Evolutionary conservation across 495 filamentous ascomycete species (phyloP), one percentile per base, ranked within the genome.

Genomic region (Letharia lupina): DNA sequence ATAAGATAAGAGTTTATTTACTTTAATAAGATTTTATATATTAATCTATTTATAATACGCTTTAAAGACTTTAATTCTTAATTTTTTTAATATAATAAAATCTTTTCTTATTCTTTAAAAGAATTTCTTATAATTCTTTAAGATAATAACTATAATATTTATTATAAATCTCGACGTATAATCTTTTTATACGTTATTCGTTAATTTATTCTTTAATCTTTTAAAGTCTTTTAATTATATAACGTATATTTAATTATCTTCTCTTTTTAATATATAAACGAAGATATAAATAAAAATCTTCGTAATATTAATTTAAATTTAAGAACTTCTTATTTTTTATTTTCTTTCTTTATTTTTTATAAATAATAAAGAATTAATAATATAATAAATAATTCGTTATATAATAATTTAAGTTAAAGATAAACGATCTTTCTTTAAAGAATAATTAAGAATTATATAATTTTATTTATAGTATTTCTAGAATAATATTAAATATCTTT

Each of bases 251-350:
- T 57, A 12, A 57, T 40, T 47, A 16, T 47, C 16, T 20, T 47
- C 7, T 47, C 16, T 16, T 47, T 47, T 18, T 18, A 7, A 18
- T 16, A 47, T 16, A 3, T 15, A 15, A 47, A 20, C 8, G 8
- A 47, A 64, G 5, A 58, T 37, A 58, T 58, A 64, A n/a, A 56
- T 64, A 58, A 3, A 45, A 6, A n/a, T n/a, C 4, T n/a, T 54
- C 13, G 12, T 39, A 41, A 56, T 54, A 64, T 50, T 54, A 16
- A 35, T 12, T 48, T 11, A n/a, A n/a, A n/a, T 52, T 64, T 7
- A 18, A 37, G 37, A 37, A 4, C 37, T 15, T 52, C 10, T 64
- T 52, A 64, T 4, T 37, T 35, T 35, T 54, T 16, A 9, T 35
- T 37, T 13, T 16, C 20, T 33, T 8, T 15, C 5, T 58, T 9